Evolutionary conservation across 176 grass and related monocot genomes (phyloP).

Genomic region (Alopecurus myosuroides): DNA sequence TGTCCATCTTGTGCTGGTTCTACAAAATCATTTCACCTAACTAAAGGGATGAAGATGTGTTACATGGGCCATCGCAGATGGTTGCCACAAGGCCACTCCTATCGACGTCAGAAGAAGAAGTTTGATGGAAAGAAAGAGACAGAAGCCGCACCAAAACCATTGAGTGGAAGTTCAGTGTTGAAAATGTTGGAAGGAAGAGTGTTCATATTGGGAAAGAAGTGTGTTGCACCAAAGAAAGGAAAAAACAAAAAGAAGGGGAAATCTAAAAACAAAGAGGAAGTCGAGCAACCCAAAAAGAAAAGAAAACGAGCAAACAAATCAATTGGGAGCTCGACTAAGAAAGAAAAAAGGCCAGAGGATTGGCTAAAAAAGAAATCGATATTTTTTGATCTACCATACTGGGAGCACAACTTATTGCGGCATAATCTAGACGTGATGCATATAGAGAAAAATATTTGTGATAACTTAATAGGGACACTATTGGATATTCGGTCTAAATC

Average conservation of each 20-base stretch:
- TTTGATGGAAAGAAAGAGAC: neutral
- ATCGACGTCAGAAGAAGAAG: neutral
- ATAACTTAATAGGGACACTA: neutral
- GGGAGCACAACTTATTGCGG: neutral
- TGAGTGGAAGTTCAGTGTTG: neutral
- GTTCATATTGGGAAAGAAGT: neutral
- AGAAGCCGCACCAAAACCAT: neutral
- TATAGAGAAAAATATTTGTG: constrained; percentile 5
- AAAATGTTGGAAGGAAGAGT: neutral
- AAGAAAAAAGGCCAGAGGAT: neutral
- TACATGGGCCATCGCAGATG: neutral
- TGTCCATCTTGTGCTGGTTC: neutral
- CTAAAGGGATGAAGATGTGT: neutral
- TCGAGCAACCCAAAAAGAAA: neutral
- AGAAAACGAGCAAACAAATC: neutral
- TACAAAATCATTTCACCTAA: neutral
- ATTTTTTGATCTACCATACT: neutral
- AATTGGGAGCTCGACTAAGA: neutral
- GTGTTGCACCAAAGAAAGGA: neutral
- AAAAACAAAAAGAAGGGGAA: neutral
- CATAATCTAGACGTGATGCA: constrained; percentile 3
- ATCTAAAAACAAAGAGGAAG: neutral
- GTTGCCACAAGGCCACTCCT: neutral
- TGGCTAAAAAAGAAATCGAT: neutral
- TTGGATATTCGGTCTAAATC: neutral